Evolutionary conservation across 331 rosid genomes (phyloP).

Genomic region (Rhamnella rubrinervis): DNA sequence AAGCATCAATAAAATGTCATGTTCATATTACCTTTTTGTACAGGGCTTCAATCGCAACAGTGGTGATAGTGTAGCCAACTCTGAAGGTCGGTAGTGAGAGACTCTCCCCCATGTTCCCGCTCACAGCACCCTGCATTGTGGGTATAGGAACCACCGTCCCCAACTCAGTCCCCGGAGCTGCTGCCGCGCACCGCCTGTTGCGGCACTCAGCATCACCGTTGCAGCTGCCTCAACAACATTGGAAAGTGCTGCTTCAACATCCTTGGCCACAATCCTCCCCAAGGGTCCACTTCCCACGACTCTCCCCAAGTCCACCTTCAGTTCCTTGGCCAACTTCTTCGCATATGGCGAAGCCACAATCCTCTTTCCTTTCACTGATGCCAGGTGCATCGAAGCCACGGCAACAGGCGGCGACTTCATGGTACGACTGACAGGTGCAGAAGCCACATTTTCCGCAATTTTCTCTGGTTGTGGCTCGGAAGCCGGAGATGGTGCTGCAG

Average conservation of each 20-base stretch:
- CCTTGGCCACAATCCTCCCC: constrained; percentile 95
- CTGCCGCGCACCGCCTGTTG: not conserved
- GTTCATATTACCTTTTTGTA: constrained; percentile 72
- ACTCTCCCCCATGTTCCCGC: constrained; percentile 90
- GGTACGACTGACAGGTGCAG: constrained; percentile 4
- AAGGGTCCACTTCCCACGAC: constrained; percentile 76
- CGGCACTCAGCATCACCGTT: not conserved
- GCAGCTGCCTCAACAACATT: constrained; percentile 24
- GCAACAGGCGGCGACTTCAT: constrained; percentile 11
- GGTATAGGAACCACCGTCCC: constrained; percentile 89
- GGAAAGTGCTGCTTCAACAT: constrained; percentile 74
- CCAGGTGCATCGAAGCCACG: constrained; percentile 62
- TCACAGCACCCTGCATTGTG: constrained; percentile 93
- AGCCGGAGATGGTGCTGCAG: constrained; percentile 27
- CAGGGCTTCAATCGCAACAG: constrained; percentile 85
- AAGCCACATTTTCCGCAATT: constrained; percentile 30
- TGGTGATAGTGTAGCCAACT: constrained; percentile 87
- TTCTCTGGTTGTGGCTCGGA: constrained; percentile 29
- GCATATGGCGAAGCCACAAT: constrained; percentile 97
- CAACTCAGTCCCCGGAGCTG: constrained; percentile 52
- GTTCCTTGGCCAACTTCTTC: constrained; percentile 86
- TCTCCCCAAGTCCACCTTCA: constrained; percentile 67
- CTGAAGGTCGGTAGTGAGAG: constrained; percentile 79
- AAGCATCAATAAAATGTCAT: not conserved
- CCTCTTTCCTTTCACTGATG: constrained; percentile 89